A percentile compares a stretch with the other conserved stretches of the same genome.
Conservation (phyloP, 768 basidiomycete species). For the Suillus occidentalis region DNA sequence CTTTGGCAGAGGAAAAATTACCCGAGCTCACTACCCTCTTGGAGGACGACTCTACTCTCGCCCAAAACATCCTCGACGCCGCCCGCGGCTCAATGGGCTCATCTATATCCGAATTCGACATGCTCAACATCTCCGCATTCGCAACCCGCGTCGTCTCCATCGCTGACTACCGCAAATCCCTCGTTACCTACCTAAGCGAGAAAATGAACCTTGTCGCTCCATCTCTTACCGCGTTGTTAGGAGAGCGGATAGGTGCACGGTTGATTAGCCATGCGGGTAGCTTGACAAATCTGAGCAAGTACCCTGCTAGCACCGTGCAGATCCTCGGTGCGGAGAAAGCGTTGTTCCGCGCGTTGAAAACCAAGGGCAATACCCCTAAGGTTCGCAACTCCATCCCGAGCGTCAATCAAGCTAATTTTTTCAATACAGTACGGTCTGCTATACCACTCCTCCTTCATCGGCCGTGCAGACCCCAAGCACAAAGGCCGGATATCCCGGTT, state of each 20-base stretch:
- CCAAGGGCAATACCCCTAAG: conserved; percentile 98
- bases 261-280: conserved; percentile 96
- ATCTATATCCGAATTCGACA: conserved; percentile 86
- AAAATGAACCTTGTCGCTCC: conserved; percentile 99
- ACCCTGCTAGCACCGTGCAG: conserved; percentile 97
- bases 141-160: conserved; percentile 89
- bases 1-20: conserved; percentile 74
- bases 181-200: conserved; percentile 84
- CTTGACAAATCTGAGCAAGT: conserved; percentile 95
- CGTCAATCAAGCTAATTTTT: not conserved
- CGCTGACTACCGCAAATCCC: conserved; percentile 89
- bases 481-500: conserved; percentile 99
- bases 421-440: conserved; percentile 84
- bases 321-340: conserved; percentile 98
- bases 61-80: conserved; percentile 94
- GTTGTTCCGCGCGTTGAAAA: conserved; percentile 94
- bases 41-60: conserved; percentile 80
- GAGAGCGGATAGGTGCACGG: conserved; percentile 89
- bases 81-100: conserved; percentile 94
- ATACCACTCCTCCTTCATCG: conserved; percentile 96
- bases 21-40: conserved; percentile 76
- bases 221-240: conserved; percentile 85
- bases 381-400: conserved; percentile 35
- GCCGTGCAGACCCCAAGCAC: conserved; percentile 89
- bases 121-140: conserved; percentile 93